phyloP scores from a whole-genome alignment of 306 rosid genomes.

The Hylodesmum podocarpum region DNA sequence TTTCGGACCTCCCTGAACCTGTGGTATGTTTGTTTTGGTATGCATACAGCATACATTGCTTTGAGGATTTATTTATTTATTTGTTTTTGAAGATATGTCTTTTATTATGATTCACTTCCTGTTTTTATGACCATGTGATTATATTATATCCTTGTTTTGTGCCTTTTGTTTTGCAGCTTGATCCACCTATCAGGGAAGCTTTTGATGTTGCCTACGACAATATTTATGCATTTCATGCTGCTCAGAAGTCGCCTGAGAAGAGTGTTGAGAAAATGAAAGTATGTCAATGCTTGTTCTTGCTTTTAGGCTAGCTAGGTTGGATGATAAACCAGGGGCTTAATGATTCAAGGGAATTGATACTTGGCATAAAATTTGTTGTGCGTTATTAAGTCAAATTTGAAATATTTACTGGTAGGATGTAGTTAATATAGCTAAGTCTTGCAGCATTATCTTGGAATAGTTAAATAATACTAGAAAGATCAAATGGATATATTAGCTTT shows the following conservation, averaged over 20 bases:
- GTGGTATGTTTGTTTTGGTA: conserved; percentile 52
- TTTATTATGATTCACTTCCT: background rate
- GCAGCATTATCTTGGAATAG: conserved; percentile 9
- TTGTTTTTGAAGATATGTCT: background rate
- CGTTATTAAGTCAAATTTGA: background rate
- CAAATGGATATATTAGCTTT: background rate
- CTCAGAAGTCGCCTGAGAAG: conserved; percentile 76
- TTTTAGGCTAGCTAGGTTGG: background rate
- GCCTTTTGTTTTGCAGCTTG: conserved; percentile 63
- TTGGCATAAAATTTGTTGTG: background rate
- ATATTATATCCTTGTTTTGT: conserved; percentile 2
- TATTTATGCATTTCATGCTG: conserved; percentile 89
- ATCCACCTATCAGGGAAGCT: conserved; percentile 68
- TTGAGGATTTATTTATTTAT: background rate
- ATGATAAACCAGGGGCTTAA: background rate
- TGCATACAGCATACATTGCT: background rate
- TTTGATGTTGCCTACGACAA: conserved; percentile 89
- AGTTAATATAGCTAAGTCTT: background rate
- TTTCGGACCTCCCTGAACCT: conserved; percentile 83
- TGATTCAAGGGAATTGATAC: conserved; percentile 2
- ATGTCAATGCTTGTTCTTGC: conserved; percentile 35
- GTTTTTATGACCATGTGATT: background rate
- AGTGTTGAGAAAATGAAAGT: conserved; percentile 93
- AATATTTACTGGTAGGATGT: background rate
- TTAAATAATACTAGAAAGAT: conserved; percentile 15